phyloP scores from a whole-genome alignment of 176 grass and related monocot genomes.

The Pharus latifolius region DNA sequence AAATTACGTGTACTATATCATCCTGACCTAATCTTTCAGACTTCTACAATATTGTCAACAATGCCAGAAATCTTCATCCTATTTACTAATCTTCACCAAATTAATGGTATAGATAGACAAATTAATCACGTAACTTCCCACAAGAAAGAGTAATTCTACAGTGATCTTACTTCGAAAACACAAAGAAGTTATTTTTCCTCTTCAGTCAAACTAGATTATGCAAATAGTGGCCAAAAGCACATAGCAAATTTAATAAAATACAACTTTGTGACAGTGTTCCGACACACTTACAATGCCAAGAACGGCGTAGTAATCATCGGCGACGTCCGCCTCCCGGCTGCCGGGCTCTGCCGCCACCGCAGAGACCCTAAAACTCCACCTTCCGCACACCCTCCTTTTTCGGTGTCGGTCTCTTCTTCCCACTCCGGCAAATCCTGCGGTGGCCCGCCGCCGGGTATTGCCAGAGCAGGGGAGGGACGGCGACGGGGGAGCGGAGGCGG shows the following conservation, averaged over 20 bases:
- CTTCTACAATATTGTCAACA: background rate
- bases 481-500: slow-evolving; percentile 5
- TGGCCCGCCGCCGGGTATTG: slow-evolving; percentile 17
- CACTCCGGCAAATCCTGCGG: background rate
- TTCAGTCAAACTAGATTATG: background rate
- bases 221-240: background rate
- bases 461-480: slow-evolving; percentile 22
- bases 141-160: background rate
- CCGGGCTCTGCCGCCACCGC: slow-evolving; percentile 37
- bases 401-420: background rate
- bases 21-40: no score
- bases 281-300: slow-evolving; percentile 60
- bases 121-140: background rate
- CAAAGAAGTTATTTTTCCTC: background rate
- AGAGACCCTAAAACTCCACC: slow-evolving; percentile 11
- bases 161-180: background rate
- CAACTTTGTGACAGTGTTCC: no score
- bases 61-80: background rate
- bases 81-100: no score
- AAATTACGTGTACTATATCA: background rate
- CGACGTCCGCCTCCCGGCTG: slow-evolving; percentile 30
- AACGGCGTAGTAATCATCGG: slow-evolving; percentile 83
- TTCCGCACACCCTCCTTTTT: slow-evolving; percentile 3
- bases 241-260: background rate
- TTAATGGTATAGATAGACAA: no score